Conservation (phyloP, 2,329 filamentous ascomycete genomes). For the Basipetospora chlamydospora region DNA sequence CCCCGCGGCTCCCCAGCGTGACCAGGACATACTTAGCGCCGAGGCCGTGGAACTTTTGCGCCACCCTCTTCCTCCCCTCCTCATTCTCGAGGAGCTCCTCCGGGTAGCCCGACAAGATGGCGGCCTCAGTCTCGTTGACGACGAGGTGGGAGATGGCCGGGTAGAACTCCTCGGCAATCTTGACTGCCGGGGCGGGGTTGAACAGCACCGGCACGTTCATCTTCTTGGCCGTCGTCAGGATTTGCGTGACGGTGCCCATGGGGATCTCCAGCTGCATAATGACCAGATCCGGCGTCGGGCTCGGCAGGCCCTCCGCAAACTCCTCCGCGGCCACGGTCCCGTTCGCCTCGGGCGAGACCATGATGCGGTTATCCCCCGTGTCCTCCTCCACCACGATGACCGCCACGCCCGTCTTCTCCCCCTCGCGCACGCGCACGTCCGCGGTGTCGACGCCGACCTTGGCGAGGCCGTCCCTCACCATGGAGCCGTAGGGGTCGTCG, state of each 20-base stretch:
- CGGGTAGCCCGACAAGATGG: slow-evolving; percentile 47
- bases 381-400: slow-evolving; percentile 63
- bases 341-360: slow-evolving; percentile 61
- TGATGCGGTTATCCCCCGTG: slow-evolving; percentile 62
- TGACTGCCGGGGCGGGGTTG: slow-evolving; percentile 69
- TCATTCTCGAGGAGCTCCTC: slow-evolving; percentile 33
- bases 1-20: slow-evolving; percentile 71
- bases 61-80: slow-evolving; percentile 31
- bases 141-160: slow-evolving; percentile 60
- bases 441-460: slow-evolving; percentile 47
- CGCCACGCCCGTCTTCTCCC: slow-evolving; percentile 51
- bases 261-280: slow-evolving; percentile 72
- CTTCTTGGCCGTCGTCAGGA: slow-evolving; percentile 35
- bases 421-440: slow-evolving; percentile 29
- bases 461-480: slow-evolving; percentile 43
- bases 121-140: slow-evolving; percentile 82
- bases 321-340: slow-evolving; percentile 25
- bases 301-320: slow-evolving; percentile 17
- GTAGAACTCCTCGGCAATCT: slow-evolving; percentile 53
- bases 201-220: slow-evolving; percentile 51
- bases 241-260: slow-evolving; percentile 46
- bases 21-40: slow-evolving; percentile 70
- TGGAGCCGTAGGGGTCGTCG: slow-evolving; percentile 47
- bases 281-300: slow-evolving; percentile 42
- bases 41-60: slow-evolving; percentile 44